phyloP scores from a whole-genome alignment of 768 basidiomycete genomes.

The Boletus vermiculosoides region DNA sequence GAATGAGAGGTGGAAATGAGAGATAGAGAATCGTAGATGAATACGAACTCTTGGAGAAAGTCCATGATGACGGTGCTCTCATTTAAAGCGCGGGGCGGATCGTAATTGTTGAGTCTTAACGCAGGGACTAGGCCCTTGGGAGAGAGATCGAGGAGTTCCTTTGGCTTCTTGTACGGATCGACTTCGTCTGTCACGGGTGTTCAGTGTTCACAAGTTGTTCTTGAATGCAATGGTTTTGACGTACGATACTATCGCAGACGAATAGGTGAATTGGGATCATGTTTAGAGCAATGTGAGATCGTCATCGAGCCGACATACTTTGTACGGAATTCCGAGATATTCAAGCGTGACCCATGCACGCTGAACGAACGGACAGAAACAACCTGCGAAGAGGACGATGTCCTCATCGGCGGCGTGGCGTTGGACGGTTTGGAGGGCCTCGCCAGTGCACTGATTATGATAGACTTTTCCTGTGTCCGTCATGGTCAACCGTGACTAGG shows the following conservation, averaged over 20 bases:
- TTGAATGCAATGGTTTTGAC: conserved; percentile 8
- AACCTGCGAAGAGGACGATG: conserved; percentile 67
- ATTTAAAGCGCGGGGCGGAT: conserved; percentile 62
- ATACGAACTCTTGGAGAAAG: conserved; percentile 69
- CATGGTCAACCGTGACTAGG: conserved; percentile 11
- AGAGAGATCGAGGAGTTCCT: conserved; percentile 75
- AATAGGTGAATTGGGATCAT: neutral
- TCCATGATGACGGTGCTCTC: conserved; percentile 81
- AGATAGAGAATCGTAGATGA: no score
- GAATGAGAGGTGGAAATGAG: no score
- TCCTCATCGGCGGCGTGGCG: conserved; percentile 46
- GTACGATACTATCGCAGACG: conserved; percentile 38
- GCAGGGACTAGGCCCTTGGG: conserved; percentile 83
- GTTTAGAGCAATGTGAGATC: neutral
- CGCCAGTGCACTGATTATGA: conserved; percentile 43
- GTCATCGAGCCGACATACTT: conserved; percentile 44
- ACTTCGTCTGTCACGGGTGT: conserved; percentile 56
- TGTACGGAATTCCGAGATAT: conserved; percentile 67
- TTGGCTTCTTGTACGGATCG: conserved; percentile 79
- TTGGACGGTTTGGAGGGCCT: conserved; percentile 56
- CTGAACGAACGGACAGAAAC: conserved; percentile 83
- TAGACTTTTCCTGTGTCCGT: conserved; percentile 41
- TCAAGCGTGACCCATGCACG: conserved; percentile 78
- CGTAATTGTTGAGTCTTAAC: conserved; percentile 50
- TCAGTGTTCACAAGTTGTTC: neutral